Evolutionary conservation across 257 asterid species (phyloP), one percentile per base, ranked within the genome.

Genomic region (Capsicum pubescens): DNA sequence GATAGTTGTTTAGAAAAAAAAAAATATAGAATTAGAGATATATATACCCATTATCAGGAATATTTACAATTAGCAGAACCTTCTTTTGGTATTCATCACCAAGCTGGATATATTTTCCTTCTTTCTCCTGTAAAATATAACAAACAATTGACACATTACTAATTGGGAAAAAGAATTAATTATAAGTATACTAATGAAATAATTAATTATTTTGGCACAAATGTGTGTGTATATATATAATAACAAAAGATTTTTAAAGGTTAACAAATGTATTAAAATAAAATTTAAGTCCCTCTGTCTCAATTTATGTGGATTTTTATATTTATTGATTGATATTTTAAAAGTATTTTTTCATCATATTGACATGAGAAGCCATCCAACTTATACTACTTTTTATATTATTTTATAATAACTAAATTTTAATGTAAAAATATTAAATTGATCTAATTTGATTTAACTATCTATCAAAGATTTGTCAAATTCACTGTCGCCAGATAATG

Each of bases 171-270:
- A 11, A 1, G 59, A 39, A 72, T 46, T n/a, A n/a, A 11, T 63
- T 63, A 46, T 46, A 72, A 48, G 19, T 72, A 72, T 72, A 48
- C 46, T 19, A 19, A 46, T 71, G 56, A 71, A 71, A 71, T n/a
- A 71, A 44, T 44, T 46, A 9, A 71, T 5, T 9, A 44, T 44
- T 17, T 71, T 71, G 57, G 57, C 79, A 4, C 79, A 71, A 9
- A 71, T 4, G 17, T 69, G 32, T 26, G 32, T 26, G 32, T 26
- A 32, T 66, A 4, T 68, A 68, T 44, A 39, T 39, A 17, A 46
- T 8, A 46, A 46, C 11, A 46, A 48, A 48, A 72, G 10, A 7
- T 46, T 10, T 70, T 44, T n/a, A 72, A 19, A 72, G 59, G 58
- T 13, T 46, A 46, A 48, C 80, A 9, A n/a, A 7, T 72, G 80